Conservation (phyloP, 2,329 filamentous ascomycete genomes). For the Aspergillus vadensis region DNA sequence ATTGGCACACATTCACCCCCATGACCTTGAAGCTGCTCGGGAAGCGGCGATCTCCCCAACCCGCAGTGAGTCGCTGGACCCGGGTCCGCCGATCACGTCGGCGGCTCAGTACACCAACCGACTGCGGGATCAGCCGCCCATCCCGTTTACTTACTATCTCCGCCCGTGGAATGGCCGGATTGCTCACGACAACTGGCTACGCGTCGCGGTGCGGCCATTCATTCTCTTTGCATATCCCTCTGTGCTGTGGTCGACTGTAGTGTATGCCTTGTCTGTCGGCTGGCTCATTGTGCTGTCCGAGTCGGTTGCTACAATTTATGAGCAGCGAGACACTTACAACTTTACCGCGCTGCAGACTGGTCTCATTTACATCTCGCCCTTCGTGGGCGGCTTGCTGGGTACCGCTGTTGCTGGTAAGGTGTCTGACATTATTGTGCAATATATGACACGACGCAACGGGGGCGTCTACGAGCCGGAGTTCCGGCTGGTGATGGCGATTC, state of each 20-base stretch:
- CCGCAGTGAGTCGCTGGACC: slow-evolving; percentile 37
- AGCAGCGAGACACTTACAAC: slow-evolving; percentile 68
- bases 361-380: slow-evolving; percentile 85
- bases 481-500: slow-evolving; percentile 81
- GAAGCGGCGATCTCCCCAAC: slow-evolving; percentile 26
- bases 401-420: slow-evolving; percentile 87
- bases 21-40: slow-evolving; percentile 35
- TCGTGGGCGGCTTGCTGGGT: slow-evolving; percentile 85
- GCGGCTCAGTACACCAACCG: slow-evolving; percentile 66
- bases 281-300: slow-evolving; percentile 97
- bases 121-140: slow-evolving; percentile 66
- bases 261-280: slow-evolving; percentile 86
- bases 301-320: slow-evolving; percentile 78
- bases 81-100: slow-evolving; percentile 27
- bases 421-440: slow-evolving; percentile 80
- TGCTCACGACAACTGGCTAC: slow-evolving; percentile 74
- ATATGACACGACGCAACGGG: slow-evolving; percentile 82
- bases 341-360: slow-evolving; percentile 81
- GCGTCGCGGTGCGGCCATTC: slow-evolving; percentile 76
- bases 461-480: slow-evolving; percentile 96
- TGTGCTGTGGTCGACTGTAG: slow-evolving; percentile 81
- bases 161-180: slow-evolving; percentile 77
- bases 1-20: slow-evolving; percentile 8
- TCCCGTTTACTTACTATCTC: slow-evolving; percentile 74
- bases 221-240: slow-evolving; percentile 85